phyloP scores from a whole-genome alignment of 805 yeast species.

The Wickerhamiella kazuoi region DNA sequence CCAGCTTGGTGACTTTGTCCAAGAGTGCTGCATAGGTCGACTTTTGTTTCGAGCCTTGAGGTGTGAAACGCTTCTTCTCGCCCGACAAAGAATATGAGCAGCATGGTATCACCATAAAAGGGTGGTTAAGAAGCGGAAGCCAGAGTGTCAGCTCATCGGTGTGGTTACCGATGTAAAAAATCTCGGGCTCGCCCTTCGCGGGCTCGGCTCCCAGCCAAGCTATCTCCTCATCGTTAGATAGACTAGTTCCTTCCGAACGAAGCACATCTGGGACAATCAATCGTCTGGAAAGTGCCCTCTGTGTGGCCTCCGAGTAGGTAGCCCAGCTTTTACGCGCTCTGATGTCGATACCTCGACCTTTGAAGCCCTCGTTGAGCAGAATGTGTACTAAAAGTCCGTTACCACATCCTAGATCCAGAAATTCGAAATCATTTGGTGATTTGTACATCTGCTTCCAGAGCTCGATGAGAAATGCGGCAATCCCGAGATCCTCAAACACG shows the following conservation, averaged over 20 bases:
- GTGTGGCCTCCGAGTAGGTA: conserved; percentile 50
- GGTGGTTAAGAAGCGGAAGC: conserved; percentile 66
- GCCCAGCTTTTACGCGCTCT: conserved; percentile 78
- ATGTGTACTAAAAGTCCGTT: conserved; percentile 75
- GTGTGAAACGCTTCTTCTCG: conserved; percentile 44
- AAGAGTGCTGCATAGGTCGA: conserved; percentile 77
- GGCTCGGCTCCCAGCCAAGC: background rate
- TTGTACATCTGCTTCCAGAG: conserved; percentile 48
- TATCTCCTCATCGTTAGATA: background rate
- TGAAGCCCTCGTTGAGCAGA: conserved; percentile 58
- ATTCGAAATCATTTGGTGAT: conserved; percentile 33
- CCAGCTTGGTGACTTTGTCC: conserved; percentile 60
- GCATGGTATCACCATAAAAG: conserved; percentile 86
- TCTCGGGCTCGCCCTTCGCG: conserved; percentile 26
- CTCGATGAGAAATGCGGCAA: conserved; percentile 84
- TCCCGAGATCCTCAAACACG: conserved; percentile 89
- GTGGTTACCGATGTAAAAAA: conserved; percentile 85
- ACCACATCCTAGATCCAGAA: conserved; percentile 88
- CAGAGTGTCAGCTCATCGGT: conserved; percentile 91
- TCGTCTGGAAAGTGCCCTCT: conserved; percentile 45
- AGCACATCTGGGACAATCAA: conserved; percentile 49
- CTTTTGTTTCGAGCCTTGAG: conserved; percentile 18
- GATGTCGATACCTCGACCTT: conserved; percentile 79
- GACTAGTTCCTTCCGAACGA: background rate
- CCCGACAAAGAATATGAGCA: conserved; percentile 83